These are phyloP conservation scores for Diaporthe citri DNA, from an alignment of 2,329 filamentous ascomycete genomes.

Conservation along the genomic window DNA sequence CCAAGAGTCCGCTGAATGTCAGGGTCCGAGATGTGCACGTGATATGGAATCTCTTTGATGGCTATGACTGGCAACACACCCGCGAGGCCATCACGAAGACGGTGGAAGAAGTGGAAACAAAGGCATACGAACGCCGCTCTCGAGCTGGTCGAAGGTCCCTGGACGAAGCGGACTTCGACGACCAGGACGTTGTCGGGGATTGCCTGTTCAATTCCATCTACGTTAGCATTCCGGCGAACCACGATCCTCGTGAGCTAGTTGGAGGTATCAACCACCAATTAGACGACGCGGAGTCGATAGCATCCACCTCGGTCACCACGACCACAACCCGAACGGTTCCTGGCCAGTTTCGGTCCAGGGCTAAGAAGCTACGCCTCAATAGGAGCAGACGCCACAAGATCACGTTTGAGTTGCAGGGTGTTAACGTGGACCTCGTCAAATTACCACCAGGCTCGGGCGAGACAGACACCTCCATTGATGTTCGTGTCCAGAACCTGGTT, in stretches of 20 bases:
- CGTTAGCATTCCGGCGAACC: constrained; percentile 89
- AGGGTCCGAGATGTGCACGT: constrained; percentile 88
- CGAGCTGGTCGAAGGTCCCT: constrained; percentile 68
- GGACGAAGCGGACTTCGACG: constrained; percentile 73
- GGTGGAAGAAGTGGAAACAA: constrained; percentile 87
- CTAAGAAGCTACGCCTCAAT: constrained; percentile 77
- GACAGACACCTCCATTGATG: constrained; percentile 87
- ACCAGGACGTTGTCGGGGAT: constrained; percentile 91
- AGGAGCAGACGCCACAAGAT: constrained; percentile 95
- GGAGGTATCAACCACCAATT: constrained; percentile 89
- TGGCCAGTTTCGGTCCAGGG: constrained; percentile 55
- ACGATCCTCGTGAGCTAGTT: constrained; percentile 85
- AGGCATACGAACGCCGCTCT: constrained; percentile 80
- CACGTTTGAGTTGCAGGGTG: constrained; percentile 89
- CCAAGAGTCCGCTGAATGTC: constrained; percentile 79
- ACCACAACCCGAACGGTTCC: constrained; percentile 64
- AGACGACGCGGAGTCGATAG: constrained; percentile 92
- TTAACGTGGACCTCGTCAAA: constrained; percentile 84
- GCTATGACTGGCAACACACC: constrained; percentile 95
- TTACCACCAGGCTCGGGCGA: constrained; percentile 84
- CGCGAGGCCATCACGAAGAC: constrained; percentile 88
- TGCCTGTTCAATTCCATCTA: constrained; percentile 99
- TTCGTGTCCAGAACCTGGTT: constrained; percentile 85
- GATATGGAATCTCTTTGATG: constrained; percentile 98
- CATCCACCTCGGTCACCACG: constrained; percentile 77